phyloP scores from a whole-genome alignment of 1,139 yeast species.

The Blastobotrys illinoisensis region DNA sequence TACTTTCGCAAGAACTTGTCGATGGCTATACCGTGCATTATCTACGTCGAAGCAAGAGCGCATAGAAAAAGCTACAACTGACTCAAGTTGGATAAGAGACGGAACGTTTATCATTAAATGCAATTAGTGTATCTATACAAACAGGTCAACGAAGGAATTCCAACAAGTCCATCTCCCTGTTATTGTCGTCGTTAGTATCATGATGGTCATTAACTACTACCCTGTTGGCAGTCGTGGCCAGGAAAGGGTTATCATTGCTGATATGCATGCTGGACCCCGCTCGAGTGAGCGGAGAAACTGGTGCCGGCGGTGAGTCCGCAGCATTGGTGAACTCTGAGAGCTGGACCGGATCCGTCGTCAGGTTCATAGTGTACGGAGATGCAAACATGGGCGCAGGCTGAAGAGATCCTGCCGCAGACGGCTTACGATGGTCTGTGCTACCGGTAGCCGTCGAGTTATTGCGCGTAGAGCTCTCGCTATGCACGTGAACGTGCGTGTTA shows the following conservation, averaged over 20 bases:
- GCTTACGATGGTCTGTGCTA: background rate
- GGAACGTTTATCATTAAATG: no score
- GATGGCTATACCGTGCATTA: conserved; percentile 45
- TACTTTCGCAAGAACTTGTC: conserved; percentile 32
- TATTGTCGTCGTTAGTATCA: conserved; percentile 7
- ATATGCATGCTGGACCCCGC: background rate
- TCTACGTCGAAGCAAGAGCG: background rate
- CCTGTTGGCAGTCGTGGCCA: conserved; percentile 9
- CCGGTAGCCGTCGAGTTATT: background rate
- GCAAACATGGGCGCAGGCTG: background rate
- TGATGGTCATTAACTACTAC: conserved; percentile 6
- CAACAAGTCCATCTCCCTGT: conserved; percentile 15
- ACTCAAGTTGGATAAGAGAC: background rate
- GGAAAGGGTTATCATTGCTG: conserved; percentile 4
- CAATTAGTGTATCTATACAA: background rate
- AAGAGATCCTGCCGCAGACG: background rate
- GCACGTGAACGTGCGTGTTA: background rate
- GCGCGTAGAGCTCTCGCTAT: background rate
- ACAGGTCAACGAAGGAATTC: conserved; percentile 15
- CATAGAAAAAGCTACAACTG: background rate
- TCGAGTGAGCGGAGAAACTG: background rate
- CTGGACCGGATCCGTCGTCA: background rate
- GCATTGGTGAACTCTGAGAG: background rate
- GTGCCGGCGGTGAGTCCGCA: background rate
- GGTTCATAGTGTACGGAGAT: background rate